phyloP scores from a whole-genome alignment of 768 basidiomycete genomes.

The Trametes elegans region DNA sequence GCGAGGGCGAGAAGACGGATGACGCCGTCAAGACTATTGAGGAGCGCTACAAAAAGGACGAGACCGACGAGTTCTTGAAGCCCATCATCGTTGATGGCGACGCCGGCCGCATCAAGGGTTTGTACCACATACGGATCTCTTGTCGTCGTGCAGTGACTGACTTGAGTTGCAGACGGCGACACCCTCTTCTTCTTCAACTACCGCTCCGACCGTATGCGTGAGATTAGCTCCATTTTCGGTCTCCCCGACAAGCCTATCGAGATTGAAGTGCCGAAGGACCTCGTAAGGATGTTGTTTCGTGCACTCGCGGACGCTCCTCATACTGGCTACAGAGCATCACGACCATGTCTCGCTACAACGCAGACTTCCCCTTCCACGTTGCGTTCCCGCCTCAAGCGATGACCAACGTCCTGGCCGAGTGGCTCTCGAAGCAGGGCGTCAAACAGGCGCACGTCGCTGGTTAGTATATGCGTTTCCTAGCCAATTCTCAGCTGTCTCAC shows the following conservation, averaged over 20 bases:
- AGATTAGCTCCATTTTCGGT: slow-evolving; percentile 81
- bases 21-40: slow-evolving; percentile 66
- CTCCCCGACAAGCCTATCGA: slow-evolving; percentile 83
- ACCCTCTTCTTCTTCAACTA: slow-evolving; percentile 98
- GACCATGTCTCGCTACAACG: slow-evolving; percentile 93
- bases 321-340: slow-evolving; percentile 62
- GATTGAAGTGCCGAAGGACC: slow-evolving; percentile 72
- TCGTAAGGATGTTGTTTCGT: slow-evolving; percentile 66
- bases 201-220: slow-evolving; percentile 94
- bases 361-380: slow-evolving; percentile 83
- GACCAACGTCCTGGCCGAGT: slow-evolving; percentile 94
- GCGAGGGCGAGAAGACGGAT: slow-evolving; percentile 57
- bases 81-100: slow-evolving; percentile 86
- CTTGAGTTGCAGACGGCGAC: slow-evolving; percentile 58
- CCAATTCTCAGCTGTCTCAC: neutral
- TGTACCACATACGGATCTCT: slow-evolving; percentile 14
- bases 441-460: slow-evolving; percentile 90
- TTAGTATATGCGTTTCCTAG: slow-evolving; percentile 28
- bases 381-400: slow-evolving; percentile 94
- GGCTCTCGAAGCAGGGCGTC: slow-evolving; percentile 73
- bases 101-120: slow-evolving; percentile 78
- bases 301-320: neutral
- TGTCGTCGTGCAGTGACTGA: neutral
- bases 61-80: slow-evolving; percentile 95
- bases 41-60: slow-evolving; percentile 75